A percentile compares a stretch with the other conserved stretches of the same genome.
Evolutionary conservation across 768 basidiomycete genomes (phyloP).

Genomic region (Lactarius psammicola): DNA sequence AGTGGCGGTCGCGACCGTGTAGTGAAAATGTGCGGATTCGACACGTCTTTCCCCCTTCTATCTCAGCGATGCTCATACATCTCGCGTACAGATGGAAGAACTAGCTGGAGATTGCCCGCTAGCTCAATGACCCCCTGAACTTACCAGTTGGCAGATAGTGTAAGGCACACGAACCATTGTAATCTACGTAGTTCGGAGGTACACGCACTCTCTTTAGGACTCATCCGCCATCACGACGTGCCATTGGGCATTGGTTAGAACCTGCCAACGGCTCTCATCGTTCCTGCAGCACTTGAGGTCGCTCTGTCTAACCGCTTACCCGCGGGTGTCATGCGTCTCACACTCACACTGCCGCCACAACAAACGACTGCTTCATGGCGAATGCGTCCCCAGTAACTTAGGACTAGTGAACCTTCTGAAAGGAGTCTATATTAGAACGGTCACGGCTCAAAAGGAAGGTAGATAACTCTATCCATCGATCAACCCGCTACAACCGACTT

Average conservation of each 20-base stretch:
- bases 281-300: not conserved
- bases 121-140: not conserved
- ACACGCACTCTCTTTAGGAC: not conserved
- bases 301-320: not conserved
- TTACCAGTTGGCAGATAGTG: not conserved
- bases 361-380: not conserved
- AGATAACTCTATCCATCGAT: not conserved
- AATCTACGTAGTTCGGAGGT: not conserved
- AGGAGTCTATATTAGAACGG: not conserved
- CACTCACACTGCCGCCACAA: not conserved
- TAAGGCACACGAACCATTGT: not conserved
- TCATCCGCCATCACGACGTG: not conserved
- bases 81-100: conserved; percentile 27
- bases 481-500: not conserved
- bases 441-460: not conserved
- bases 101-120: not conserved
- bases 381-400: not conserved
- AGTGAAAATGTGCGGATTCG: conserved; percentile 79
- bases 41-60: not conserved
- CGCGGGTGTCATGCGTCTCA: not conserved
- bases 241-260: not conserved
- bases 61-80: not conserved
- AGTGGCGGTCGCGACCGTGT: conserved; percentile 92
- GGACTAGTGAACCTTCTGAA: not conserved
- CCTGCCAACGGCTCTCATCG: not conserved